Percentiles rank a stretch among this genome's conserved stretches.
Conservation (phyloP, 352 stramenopile genomes). For the Elongisporangium prolatum region DNA sequence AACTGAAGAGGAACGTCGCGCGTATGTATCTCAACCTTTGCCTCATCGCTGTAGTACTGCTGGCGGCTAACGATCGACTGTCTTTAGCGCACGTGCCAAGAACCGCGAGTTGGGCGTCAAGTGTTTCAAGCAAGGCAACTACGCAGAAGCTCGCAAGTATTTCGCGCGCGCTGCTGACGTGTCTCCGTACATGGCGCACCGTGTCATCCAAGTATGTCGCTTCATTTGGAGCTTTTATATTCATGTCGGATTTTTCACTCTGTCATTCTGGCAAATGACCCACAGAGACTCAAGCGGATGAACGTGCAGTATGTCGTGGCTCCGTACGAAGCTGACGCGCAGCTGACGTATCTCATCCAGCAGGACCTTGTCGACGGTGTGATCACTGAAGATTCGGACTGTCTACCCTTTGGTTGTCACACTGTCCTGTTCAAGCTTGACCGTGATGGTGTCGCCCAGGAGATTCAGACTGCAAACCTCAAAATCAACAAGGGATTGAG, state of each 20-base stretch:
- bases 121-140: conserved; percentile 50
- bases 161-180: conserved; percentile 72
- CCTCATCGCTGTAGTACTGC: no score
- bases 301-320: conserved; percentile 92
- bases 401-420: conserved; percentile 89
- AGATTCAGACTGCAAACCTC: conserved; percentile 73
- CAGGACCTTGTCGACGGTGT: conserved; percentile 87
- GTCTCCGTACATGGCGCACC: conserved; percentile 76
- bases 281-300: conserved; percentile 41
- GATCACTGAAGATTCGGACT: conserved; percentile 96
- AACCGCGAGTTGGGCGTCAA: conserved; percentile 62
- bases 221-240: background rate
- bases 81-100: conserved; percentile 50
- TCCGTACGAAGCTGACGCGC: conserved; percentile 97
- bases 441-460: conserved; percentile 74
- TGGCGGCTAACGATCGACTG: no score
- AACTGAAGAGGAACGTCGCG: conserved; percentile 67
- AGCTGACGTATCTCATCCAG: conserved; percentile 90
- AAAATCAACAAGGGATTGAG: conserved; percentile 66
- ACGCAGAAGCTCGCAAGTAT: conserved; percentile 57
- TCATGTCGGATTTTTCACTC: background rate
- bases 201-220: conserved; percentile 57
- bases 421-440: conserved; percentile 96
- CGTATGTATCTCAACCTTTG: conserved; percentile 24
- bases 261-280: background rate